Conservation (phyloP, 139 green algal genomes). For the Chlorella sp. region DNA sequence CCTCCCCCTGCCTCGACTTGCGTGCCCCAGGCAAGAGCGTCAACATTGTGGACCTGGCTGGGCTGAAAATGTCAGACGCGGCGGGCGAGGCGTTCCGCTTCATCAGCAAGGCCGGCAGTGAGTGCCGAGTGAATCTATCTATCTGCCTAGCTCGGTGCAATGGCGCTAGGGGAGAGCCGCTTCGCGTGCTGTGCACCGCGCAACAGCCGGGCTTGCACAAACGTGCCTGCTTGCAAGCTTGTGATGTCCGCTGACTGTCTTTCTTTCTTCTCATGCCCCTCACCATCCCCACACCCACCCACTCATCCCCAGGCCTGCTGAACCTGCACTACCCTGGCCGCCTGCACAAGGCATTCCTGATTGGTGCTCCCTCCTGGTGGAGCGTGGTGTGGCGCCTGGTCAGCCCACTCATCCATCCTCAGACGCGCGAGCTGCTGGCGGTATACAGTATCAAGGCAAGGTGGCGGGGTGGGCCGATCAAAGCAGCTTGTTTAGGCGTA, state of each 20-base stretch:
- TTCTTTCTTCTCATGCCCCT: no score
- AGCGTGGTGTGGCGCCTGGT: constrained; percentile 44
- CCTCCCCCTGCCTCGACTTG: no score
- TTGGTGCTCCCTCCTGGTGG: constrained; percentile 53
- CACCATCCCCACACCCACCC: no score
- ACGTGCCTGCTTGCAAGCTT: no score
- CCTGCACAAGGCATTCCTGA: constrained; percentile 42
- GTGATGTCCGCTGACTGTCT: no score
- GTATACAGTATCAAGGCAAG: constrained; percentile 17
- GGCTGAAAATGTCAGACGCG: constrained; percentile 33
- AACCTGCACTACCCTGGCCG: constrained; percentile 42
- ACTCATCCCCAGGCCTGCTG: neutral
- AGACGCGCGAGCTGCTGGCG: constrained; percentile 39
- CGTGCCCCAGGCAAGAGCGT: constrained; percentile 21
- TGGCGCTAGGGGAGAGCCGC: no score
- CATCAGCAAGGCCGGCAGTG: constrained; percentile 28
- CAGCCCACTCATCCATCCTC: constrained; percentile 32
- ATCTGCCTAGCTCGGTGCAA: no score
- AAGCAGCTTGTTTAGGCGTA: no score
- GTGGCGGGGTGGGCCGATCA: neutral
- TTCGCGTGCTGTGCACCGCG: no score
- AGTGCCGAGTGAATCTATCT: no score
- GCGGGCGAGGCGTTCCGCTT: constrained; percentile 29
- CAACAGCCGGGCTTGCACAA: no score
- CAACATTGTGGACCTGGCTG: constrained; percentile 43